A percentile compares a stretch with the other conserved stretches of the same genome.
Evolutionary conservation across 2,329 filamentous ascomycete genomes (phyloP).

Genomic region (Aspergillus ustus): DNA sequence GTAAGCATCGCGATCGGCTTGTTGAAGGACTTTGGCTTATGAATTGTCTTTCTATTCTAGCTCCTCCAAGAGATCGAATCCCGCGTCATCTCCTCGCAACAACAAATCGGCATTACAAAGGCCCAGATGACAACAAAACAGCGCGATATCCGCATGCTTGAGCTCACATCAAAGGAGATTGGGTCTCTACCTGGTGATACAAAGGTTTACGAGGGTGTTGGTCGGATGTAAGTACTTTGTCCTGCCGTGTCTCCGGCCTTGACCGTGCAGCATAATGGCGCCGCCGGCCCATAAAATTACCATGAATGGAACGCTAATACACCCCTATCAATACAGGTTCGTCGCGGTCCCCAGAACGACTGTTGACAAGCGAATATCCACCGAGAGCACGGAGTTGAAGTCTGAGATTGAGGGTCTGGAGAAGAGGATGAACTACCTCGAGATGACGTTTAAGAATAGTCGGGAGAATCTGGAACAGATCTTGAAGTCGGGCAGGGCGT

Average conservation of each 20-base stretch:
- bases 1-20: constrained; percentile 49
- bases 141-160: constrained; percentile 84
- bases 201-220: constrained; percentile 89
- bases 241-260: background rate
- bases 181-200: constrained; percentile 75
- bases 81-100: constrained; percentile 84
- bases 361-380: constrained; percentile 75
- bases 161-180: constrained; percentile 84
- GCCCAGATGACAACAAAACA: constrained; percentile 84
- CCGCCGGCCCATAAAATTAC: too few species aligned
- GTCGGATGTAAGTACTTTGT: constrained; percentile 78
- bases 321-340: constrained; percentile 67
- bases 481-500: constrained; percentile 60
- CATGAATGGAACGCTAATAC: background rate
- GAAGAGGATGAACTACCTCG: constrained; percentile 89
- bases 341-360: constrained; percentile 73
- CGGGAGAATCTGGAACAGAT: constrained; percentile 89
- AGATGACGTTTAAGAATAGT: constrained; percentile 95
- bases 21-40: background rate
- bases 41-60: constrained; percentile 52
- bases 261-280: background rate
- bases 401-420: constrained; percentile 78
- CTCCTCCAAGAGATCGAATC: constrained; percentile 91
- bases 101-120: constrained; percentile 86
- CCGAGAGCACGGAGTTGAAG: constrained; percentile 75